Evolutionary conservation across 345 rosid species (phyloP), one percentile per base, ranked within the genome.

Genomic region (Nephelium lappaceum): DNA sequence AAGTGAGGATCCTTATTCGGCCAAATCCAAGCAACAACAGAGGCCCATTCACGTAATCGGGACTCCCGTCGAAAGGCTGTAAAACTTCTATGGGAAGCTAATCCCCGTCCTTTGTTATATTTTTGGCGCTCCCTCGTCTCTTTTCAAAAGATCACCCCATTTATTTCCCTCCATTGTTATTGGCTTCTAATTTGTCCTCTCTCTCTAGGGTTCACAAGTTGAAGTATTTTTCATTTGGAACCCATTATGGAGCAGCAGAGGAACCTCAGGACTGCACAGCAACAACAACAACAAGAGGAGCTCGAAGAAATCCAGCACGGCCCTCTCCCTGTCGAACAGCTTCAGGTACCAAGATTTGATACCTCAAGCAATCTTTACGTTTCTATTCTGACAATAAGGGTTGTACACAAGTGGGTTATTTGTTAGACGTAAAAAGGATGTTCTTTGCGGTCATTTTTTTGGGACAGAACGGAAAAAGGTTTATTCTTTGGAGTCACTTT

Each of bases 251-350:
- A 85, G 78, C 87, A 83, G 70, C 88, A 84, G 81, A 86, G 89
- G 63, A 74, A 55, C 67, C 84, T 55, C 47, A 60, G 61, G 72
- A 58, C 27, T 69, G 81, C 38, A 49, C 81, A 82, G 2, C 88
- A 85, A 9, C 81, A 77, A 11, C 88, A 84, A 36, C 87, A 86
- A 39, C 77, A 75, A 6, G 86, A 81, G 65, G 84, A 87, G 58
- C 27, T 55, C 65, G 92, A 86, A 23, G 92, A 84, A 38, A 45
- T 83, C 21, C 91, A 84, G 66, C 87, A 87, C 36, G 93, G 93
- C 47, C 93, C 93, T 58, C 79, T 78, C 79, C 93, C 89, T 43
- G 86, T 89, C 18, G 91, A 89, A 69, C 89, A 89, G 82, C 93
- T 89, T 53, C 93, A 87, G 89, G 93, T 87, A 61, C 45, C 71